Evolutionary conservation across 495 filamentous ascomycete species (phyloP).

Genomic region (Alectoria sarmentosa): DNA sequence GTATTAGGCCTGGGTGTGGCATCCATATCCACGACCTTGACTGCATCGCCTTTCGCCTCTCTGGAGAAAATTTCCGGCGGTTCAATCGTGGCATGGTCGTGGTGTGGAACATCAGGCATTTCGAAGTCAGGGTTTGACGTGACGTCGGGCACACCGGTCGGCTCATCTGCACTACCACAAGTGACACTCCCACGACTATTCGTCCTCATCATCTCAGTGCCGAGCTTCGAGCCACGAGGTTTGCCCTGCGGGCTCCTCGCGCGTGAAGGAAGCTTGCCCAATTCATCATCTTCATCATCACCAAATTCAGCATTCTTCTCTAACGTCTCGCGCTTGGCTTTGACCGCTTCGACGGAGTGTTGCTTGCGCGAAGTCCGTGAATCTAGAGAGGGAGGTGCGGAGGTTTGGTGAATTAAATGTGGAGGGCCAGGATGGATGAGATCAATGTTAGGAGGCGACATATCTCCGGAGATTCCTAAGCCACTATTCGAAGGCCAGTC

Average conservation of each 20-base stretch:
- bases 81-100: constrained; percentile 13
- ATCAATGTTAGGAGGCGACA: neutral
- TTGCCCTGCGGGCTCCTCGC: constrained; percentile 48
- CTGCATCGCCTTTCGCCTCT: constrained; percentile 20
- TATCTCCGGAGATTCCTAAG: constrained; percentile 58
- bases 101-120: constrained; percentile 3
- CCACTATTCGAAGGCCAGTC: constrained; percentile 66
- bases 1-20: constrained; percentile 45
- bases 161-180: constrained; percentile 27
- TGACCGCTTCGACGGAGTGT: constrained; percentile 70
- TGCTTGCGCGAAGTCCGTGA: constrained; percentile 51
- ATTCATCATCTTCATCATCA: constrained; percentile 89
- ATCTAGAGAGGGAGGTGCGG: constrained; percentile 61
- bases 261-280: constrained; percentile 54
- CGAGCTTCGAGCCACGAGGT: constrained; percentile 65
- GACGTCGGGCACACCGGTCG: neutral
- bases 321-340: constrained; percentile 65
- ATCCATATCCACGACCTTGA: constrained; percentile 27
- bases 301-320: constrained; percentile 79
- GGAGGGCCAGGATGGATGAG: constrained; percentile 32
- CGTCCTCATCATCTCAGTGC: constrained; percentile 92
- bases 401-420: constrained; percentile 54
- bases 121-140: constrained; percentile 5
- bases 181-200: constrained; percentile 85
- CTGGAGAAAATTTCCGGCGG: constrained; percentile 25